Conservation (phyloP, 352 stramenopile species). For the Globisporangium irregulare region DNA sequence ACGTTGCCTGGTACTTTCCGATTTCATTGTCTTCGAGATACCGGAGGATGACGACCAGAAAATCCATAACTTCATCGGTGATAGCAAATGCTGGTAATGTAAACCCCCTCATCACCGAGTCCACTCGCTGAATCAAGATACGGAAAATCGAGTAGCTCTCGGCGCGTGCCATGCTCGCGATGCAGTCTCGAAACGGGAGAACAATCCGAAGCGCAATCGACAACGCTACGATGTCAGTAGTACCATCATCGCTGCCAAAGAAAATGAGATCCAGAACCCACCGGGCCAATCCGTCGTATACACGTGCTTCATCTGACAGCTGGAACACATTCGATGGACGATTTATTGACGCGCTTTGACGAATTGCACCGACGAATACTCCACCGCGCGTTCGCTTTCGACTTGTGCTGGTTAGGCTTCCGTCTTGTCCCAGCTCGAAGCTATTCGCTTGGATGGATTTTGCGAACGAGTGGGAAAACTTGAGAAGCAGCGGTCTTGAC, state of each 20-base stretch:
- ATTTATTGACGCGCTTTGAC: background rate
- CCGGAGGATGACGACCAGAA: slow-evolving; percentile 42
- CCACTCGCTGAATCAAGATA: slow-evolving; percentile 43
- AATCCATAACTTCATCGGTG: slow-evolving; percentile 36
- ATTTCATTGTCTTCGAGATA: slow-evolving; percentile 52
- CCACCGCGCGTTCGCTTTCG: slow-evolving; percentile 16
- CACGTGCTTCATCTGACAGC: slow-evolving; percentile 3
- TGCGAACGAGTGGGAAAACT: slow-evolving; percentile 15
- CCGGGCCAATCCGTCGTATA: slow-evolving; percentile 32
- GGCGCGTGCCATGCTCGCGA: slow-evolving; percentile 29
- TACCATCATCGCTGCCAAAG: slow-evolving; percentile 29
- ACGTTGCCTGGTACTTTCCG: slow-evolving; percentile 34
- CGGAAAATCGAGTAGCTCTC: slow-evolving; percentile 41
- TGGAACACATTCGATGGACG: slow-evolving; percentile 1
- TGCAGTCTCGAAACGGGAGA: slow-evolving; percentile 45
- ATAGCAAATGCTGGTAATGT: slow-evolving; percentile 24
- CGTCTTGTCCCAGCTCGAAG: slow-evolving; percentile 16
- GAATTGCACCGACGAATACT: slow-evolving; percentile 7
- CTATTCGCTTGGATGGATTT: slow-evolving; percentile 17
- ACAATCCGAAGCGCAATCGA: slow-evolving; percentile 37
- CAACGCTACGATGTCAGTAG: slow-evolving; percentile 29
- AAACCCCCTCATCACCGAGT: slow-evolving; percentile 39
- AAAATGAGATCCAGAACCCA: slow-evolving; percentile 46
- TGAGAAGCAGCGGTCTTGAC: slow-evolving; percentile 12
- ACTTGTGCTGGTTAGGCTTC: slow-evolving; percentile 16